These are phyloP conservation scores for Nakazawaea siamensis DNA, from an alignment of 805 yeast genomes.

Conservation along the genomic window DNA sequence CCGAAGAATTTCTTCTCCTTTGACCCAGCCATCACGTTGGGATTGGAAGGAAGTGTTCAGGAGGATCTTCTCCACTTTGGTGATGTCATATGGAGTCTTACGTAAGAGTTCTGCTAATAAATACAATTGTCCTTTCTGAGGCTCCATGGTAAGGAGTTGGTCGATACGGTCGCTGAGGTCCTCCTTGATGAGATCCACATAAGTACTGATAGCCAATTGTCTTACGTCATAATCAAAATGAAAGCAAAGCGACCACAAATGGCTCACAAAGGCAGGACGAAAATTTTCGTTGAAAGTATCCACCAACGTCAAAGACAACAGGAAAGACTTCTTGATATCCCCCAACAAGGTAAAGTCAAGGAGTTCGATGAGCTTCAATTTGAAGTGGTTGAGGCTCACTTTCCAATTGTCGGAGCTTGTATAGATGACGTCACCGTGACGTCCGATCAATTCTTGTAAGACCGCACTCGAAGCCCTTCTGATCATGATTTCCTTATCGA, in stretches of 20 bases:
- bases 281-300: constrained; percentile 13
- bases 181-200: constrained; percentile 17
- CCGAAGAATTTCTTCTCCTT: constrained; percentile 29
- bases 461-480: constrained; percentile 84
- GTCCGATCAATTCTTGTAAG: constrained; percentile 75
- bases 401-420: constrained; percentile 9
- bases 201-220: constrained; percentile 30
- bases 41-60: constrained; percentile 19
- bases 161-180: not conserved
- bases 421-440: constrained; percentile 46
- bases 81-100: not conserved
- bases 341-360: constrained; percentile 46
- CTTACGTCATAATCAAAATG: constrained; percentile 33
- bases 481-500: constrained; percentile 67
- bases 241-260: constrained; percentile 24
- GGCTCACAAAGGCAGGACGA: constrained; percentile 20
- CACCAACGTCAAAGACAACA: constrained; percentile 12
- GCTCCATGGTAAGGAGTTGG: not conserved
- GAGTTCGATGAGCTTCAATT: constrained; percentile 46
- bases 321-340: constrained; percentile 30
- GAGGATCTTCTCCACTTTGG: constrained; percentile 1
- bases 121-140: constrained; percentile 12
- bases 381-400: constrained; percentile 23
- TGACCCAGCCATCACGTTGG: constrained; percentile 23
- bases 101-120: constrained; percentile 17